These are phyloP conservation scores for Talaromyces adpressus DNA, from an alignment of 495 filamentous ascomycete species.

Conservation along the genomic window DNA sequence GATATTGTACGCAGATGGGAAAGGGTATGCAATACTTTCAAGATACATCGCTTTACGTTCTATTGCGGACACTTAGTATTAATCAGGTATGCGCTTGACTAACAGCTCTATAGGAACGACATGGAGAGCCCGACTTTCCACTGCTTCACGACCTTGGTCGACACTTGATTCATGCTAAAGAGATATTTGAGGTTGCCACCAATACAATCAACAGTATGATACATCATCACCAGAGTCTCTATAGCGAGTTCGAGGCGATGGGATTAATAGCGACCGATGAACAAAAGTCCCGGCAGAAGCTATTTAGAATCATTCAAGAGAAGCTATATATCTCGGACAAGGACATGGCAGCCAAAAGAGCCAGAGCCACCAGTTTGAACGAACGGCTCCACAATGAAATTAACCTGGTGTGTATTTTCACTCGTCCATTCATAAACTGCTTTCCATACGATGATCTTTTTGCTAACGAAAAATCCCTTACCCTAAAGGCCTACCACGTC, in stretches of 20 bases:
- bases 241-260: conserved; percentile 3
- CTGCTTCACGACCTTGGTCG: conserved; percentile 40
- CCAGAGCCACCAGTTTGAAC: conserved; percentile 16
- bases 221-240: conserved; percentile 18
- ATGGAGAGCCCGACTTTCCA: conserved; percentile 22
- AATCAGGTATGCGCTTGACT: neutral
- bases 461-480: neutral
- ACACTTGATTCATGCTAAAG: conserved; percentile 38
- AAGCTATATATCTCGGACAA: conserved; percentile 12
- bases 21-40: conserved; percentile 9
- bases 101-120: neutral
- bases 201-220: conserved; percentile 28
- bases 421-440: neutral
- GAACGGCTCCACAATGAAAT: conserved; percentile 38
- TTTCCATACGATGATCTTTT: neutral
- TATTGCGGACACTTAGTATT: neutral
- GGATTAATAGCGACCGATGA: neutral
- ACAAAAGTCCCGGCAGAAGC: neutral
- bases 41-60: neutral
- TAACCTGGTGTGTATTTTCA: conserved; percentile 22
- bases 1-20: conserved; percentile 13
- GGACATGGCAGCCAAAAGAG: conserved; percentile 15
- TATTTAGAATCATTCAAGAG: conserved; percentile 14
- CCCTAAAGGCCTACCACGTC: conserved; percentile 8
- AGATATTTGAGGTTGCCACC: conserved; percentile 34